phyloP scores from a whole-genome alignment of 2,329 filamentous ascomycete species.

The Claviceps maximensis region DNA sequence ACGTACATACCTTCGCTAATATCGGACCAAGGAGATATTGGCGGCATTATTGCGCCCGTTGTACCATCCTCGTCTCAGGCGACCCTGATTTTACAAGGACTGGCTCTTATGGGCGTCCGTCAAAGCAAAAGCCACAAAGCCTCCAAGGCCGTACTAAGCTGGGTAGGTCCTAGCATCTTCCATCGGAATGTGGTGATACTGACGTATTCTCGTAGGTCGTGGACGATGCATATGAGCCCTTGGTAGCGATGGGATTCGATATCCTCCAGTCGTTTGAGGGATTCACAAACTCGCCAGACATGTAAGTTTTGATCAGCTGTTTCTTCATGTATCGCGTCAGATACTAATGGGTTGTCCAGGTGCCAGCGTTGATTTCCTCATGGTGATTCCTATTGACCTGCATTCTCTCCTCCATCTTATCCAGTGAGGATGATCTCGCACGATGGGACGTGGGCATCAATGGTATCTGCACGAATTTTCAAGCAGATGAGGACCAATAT shows the following conservation, averaged over 20 bases:
- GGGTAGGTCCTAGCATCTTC: constrained; percentile 41
- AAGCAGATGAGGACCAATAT: background rate
- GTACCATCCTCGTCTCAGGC: constrained; percentile 58
- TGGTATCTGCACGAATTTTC: too few species aligned
- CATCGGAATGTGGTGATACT: background rate
- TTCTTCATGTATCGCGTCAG: background rate
- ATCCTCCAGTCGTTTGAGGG: constrained; percentile 72
- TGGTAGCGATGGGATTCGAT: constrained; percentile 69
- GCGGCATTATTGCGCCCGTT: constrained; percentile 69
- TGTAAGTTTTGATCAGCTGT: constrained; percentile 22
- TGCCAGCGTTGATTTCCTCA: background rate
- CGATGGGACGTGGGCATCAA: too few species aligned
- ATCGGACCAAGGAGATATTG: constrained; percentile 44
- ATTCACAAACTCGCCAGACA: constrained; percentile 50
- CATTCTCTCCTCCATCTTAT: background rate
- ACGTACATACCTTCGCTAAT: constrained; percentile 57
- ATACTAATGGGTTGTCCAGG: background rate
- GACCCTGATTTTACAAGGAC: constrained; percentile 57
- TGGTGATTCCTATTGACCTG: background rate
- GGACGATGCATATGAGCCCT: constrained; percentile 59
- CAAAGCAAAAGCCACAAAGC: constrained; percentile 72
- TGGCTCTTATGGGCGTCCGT: constrained; percentile 67
- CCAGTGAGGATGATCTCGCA: background rate
- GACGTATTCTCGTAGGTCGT: constrained; percentile 35
- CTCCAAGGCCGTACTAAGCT: constrained; percentile 61